Percentiles rank a stretch among this genome's conserved stretches.
phyloP scores from a whole-genome alignment of 1,139 yeast species.

The Suhomyces anneliseae region DNA sequence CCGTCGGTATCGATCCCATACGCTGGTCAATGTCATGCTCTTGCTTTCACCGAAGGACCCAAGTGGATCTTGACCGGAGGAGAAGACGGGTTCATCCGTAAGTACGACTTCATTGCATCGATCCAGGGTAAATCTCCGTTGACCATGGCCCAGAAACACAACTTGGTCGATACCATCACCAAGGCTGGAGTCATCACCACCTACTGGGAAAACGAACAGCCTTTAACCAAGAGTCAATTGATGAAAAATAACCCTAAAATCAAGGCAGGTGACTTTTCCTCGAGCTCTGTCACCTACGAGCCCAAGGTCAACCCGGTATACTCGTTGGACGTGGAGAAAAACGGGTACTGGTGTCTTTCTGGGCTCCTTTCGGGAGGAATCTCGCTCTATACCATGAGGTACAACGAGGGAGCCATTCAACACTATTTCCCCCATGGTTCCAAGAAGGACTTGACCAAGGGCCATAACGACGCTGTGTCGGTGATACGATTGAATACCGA shows the following conservation, averaged over 20 bases:
- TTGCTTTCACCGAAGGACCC: slow-evolving; percentile 79
- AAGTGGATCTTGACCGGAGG: slow-evolving; percentile 94
- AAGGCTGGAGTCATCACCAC: slow-evolving; percentile 81
- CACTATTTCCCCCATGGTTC: slow-evolving; percentile 61
- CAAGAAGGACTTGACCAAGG: slow-evolving; percentile 20
- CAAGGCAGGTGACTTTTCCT: slow-evolving; percentile 42
- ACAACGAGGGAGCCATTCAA: slow-evolving; percentile 78
- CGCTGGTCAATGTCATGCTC: slow-evolving; percentile 67
- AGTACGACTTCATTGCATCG: slow-evolving; percentile 82
- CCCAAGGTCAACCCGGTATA: slow-evolving; percentile 82
- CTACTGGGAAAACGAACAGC: slow-evolving; percentile 97
- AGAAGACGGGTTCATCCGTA: slow-evolving; percentile 90
- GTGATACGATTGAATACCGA: slow-evolving; percentile 61
- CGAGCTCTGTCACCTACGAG: slow-evolving; percentile 52
- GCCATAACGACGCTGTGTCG: slow-evolving; percentile 76
- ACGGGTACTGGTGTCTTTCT: slow-evolving; percentile 81
- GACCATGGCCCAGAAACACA: slow-evolving; percentile 90
- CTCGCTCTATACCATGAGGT: slow-evolving; percentile 75
- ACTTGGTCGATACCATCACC: slow-evolving; percentile 79
- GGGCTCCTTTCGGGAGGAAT: slow-evolving; percentile 89
- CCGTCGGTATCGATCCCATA: slow-evolving; percentile 78
- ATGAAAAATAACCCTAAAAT: slow-evolving; percentile 44
- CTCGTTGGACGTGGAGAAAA: slow-evolving; percentile 78
- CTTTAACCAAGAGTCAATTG: slow-evolving; percentile 48
- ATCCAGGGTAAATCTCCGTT: slow-evolving; percentile 87